These are phyloP conservation scores for Alternaria solani DNA, from an alignment of 2,329 filamentous ascomycete genomes.

Conservation along the genomic window DNA sequence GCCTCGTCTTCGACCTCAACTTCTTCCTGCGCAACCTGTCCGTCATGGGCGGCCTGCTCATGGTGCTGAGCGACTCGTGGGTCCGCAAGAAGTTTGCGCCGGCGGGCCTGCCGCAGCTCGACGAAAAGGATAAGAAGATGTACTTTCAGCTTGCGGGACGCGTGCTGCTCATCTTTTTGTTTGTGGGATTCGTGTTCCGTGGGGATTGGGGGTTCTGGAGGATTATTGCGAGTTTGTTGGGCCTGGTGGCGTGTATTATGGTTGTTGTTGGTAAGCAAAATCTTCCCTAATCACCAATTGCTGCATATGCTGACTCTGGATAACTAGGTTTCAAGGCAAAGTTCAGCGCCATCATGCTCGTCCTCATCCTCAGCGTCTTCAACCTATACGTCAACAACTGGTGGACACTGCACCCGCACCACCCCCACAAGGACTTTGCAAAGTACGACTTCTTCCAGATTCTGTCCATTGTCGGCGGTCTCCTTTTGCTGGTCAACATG, in stretches of 20 bases:
- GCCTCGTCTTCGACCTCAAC: conserved; percentile 98
- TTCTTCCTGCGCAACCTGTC: conserved; percentile 99
- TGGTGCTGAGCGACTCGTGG: conserved; percentile 98
- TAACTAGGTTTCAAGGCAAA: conserved; percentile 84
- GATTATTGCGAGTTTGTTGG: conserved; percentile 82
- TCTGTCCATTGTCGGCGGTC: conserved; percentile 95
- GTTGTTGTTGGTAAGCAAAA: conserved; percentile 77
- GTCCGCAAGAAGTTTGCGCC: conserved; percentile 97
- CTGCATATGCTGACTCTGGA: neutral
- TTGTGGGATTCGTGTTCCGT: conserved; percentile 94
- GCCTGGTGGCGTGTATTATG: conserved; percentile 94
- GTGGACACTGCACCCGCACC: conserved; percentile 99
- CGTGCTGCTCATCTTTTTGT: conserved; percentile 96
- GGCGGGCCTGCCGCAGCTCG: conserved; percentile 88
- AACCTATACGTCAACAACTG: conserved; percentile 99
- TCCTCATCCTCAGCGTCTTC: conserved; percentile 94
- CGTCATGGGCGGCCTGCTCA: conserved; percentile 94
- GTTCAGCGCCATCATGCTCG: conserved; percentile 94
- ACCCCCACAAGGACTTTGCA: conserved; percentile 99
- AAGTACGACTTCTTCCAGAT: conserved; percentile 99
- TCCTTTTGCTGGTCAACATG: conserved; percentile 97
- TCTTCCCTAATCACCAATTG: no score
- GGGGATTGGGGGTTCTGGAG: conserved; percentile 92
- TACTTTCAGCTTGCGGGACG: conserved; percentile 98
- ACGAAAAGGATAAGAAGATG: conserved; percentile 99